Evolutionary conservation across 1,139 yeast genomes (phyloP), one percentile per base, ranked within the genome.

Genomic region (Wickerhamiella infanticola): DNA sequence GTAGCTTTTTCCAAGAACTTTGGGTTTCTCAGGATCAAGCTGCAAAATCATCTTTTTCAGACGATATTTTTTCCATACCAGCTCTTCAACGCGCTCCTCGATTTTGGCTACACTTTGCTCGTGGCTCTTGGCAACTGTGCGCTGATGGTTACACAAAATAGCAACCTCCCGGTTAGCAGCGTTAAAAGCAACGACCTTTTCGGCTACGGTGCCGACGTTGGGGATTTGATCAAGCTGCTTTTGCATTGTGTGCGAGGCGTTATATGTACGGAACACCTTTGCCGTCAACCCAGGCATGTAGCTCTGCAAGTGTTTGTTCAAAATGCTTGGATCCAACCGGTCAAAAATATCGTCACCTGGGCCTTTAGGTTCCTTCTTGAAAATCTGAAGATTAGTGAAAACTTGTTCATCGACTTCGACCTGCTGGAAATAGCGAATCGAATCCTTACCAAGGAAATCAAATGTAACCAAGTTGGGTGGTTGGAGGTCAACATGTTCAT

Each of bases 141-240:
- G 80, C 71, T 88, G 97, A 73, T 88, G 97, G 71, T 88, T 88
- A 82, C 97, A 88, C 57, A 88, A 69, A 51, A 88, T 85, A 8
- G 97, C 97, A 51, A 88, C 97, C 2, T 90, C 81, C 63, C 96
- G 75, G 61, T 88, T 88, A 3, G 97, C 97, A 11, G 96, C 95
- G 63, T 88, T 88, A 64, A 81, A 88, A 52, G 76, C 79, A 47
- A 86, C 79, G 45, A 86, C 80, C 59, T 86, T 88, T 60, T 88
- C 96, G 18, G 82, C 79, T 11, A 85, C 81, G 0, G 95, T 78
- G 36, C 96, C 96, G 59, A 77, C 81, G 59, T 84, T 81, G 24
- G 79, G 73, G 52, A 88, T 85, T 58, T 79, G 66, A 60, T 84
- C 95, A 50, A 88, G 63, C 62, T 85, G 95, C 59, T 86, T 94